Evolutionary conservation across 306 rosid species (phyloP), one percentile per base, ranked within the genome.

Genomic region (Trichosanthes cucumerina): DNA sequence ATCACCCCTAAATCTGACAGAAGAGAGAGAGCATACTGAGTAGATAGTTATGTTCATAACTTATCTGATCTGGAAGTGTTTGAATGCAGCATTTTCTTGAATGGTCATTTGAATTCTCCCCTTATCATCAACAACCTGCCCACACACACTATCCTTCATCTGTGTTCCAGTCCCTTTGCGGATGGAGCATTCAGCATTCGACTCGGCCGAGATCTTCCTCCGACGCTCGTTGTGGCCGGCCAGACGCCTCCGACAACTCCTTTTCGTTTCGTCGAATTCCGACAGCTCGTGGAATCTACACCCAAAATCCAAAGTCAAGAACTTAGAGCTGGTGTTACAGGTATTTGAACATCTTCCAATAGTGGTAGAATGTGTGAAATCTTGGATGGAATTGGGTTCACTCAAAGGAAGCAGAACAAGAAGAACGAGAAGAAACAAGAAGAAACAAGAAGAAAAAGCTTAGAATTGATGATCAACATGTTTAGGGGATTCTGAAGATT

Each of bases 181-280:
- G 86, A 75, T 80, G 24, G 93, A 85, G 57, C 96, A 89, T 82
- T 85, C 93, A 23, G 84, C 81, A 64, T 81, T 79, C 74, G 89
- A 80, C 65, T 91, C 93, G 0, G 81, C 75, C 2, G 81, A 68
- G 76, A 77, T 86, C 93, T 91, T 91, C 80, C 93, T 88, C 63
- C 93, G 82, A 8, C 93, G 80, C 60, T 87, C 88, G 19, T 91
- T 89, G 85, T 89, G 96, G 33, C 91, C 96, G 1, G 96, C 91
- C 81, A 91, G 78, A 33, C 92, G 93, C 83, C 89, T 86, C 23
- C 93, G 87, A 43, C 96, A 91, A 81, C 96, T 91, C 76, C 93
- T 81, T 53, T 88, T 88, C 21, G 84, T 78, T 21, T 91, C 93
- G 64, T 91, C 96, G 63, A 91, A 91, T 78, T 89, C 90, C 18